Percentiles rank a stretch among this genome's conserved stretches.
phyloP scores from a whole-genome alignment of 2,329 filamentous ascomycete genomes.

The Aspergillus spinulosporus region DNA sequence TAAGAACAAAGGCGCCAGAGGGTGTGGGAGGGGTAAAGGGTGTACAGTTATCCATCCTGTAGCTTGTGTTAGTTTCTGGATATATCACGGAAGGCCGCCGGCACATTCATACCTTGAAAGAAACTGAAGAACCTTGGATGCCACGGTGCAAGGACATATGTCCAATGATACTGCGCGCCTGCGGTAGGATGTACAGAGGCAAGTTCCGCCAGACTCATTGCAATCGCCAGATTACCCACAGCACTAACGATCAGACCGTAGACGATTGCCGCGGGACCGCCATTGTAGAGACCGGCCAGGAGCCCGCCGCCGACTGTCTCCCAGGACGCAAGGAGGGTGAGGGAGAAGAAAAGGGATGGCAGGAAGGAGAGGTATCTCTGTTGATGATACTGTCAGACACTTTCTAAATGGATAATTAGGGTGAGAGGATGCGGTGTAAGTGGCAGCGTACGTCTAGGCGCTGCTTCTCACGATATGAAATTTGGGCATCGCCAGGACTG shows the following conservation, averaged over 20 bases:
- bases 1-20: too few relatives aligned
- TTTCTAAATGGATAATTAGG: too few relatives aligned
- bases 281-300: conserved; percentile 30
- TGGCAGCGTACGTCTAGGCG: too few relatives aligned
- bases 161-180: conserved; percentile 41
- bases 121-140: conserved; percentile 24
- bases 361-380: conserved; percentile 28
- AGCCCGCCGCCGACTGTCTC: conserved; percentile 31
- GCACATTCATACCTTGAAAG: conserved; percentile 19
- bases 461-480: too few relatives aligned
- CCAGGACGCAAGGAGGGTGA: conserved; percentile 43
- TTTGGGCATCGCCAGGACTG: too few relatives aligned
- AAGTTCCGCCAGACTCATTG: conserved; percentile 41
- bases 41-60: conserved; percentile 23
- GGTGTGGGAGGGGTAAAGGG: background rate
- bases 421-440: too few relatives aligned
- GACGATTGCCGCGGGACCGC: conserved; percentile 37
- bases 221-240: conserved; percentile 37
- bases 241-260: conserved; percentile 37
- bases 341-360: conserved; percentile 40
- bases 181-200: conserved; percentile 33
- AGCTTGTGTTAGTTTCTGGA: background rate
- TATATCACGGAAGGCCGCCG: too few relatives aligned
- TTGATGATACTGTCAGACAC: too few relatives aligned
- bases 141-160: conserved; percentile 30